Base-by-base conservation (phyloP, 108 stramenopile genomes). In the Nannochloropsis oceanica region DNA sequence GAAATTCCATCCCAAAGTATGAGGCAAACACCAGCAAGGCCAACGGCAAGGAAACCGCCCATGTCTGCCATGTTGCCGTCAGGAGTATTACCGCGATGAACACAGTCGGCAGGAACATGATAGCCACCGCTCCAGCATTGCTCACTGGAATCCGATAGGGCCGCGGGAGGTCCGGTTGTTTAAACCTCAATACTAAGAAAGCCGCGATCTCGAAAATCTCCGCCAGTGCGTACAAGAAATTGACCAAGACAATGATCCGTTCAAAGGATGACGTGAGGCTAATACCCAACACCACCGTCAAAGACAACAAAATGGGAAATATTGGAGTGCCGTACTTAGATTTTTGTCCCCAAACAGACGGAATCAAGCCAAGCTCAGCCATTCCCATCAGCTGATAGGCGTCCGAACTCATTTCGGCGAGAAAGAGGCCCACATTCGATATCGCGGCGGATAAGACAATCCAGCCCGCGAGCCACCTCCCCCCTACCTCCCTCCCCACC, bases 401-500 rank as follows among this genome's bases (percentile, higher is more conserved):
- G 88, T 98, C 97, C 0, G 93, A 91, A 14, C 92, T 92, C 88
- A 98, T 93, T 89, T 98, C 97, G 25, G 96, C 96, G 87, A 94
- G 93, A 86, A 96, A 98, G 27, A 96, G 85, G 0, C 94, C 95
- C 85, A 96, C 90, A 84, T 96, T 96, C 46, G 91, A 91, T 43
- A 96, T 92, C 22, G 93, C 96, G 0, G 97, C 94, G 8, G 95
- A 95, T 84, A 95, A 91, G 59, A 98, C 91, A 26, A 94, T 92
- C 97, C 97, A 98, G 11, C 89, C 93, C 84, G 95, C 95, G 1
- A 98, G 92, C 97, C 97, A 98, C 2, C 90, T 85, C 59, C 96
- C 96, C n/a, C 87, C 95, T 44, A 95, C 91, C 44, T 94, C 95
- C 8, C 92, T 79, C 42, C 92, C 93, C 80, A 94, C 94, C 11